A percentile compares a stretch with the other conserved stretches of the same genome.
Evolutionary conservation across 352 stramenopile genomes (phyloP).

Genomic region (Lagenidium giganteum): DNA sequence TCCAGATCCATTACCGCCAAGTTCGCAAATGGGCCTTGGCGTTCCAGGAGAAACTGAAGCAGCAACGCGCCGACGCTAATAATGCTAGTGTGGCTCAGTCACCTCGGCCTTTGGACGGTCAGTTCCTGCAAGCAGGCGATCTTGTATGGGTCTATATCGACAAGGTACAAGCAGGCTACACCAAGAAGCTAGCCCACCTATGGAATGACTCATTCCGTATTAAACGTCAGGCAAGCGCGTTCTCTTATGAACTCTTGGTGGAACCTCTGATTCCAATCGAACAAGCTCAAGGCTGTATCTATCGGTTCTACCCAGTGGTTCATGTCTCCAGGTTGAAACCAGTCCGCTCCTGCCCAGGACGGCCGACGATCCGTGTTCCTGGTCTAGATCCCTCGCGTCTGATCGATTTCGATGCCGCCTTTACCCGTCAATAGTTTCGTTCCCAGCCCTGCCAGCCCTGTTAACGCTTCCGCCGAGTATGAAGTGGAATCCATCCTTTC

Average conservation of each 20-base stretch:
- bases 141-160: conserved; percentile 22
- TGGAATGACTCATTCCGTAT: conserved; percentile 20
- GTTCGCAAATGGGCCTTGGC: no score
- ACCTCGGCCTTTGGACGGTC: no score
- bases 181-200: conserved; percentile 17
- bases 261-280: no score
- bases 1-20: no score
- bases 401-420: conserved; percentile 18
- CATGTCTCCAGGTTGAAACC: conserved; percentile 14
- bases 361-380: conserved; percentile 1
- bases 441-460: no score
- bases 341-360: no score
- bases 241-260: no score
- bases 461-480: conserved; percentile 7
- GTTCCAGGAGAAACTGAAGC: no score
- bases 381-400: not conserved
- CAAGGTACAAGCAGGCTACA: no score
- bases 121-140: conserved; percentile 4
- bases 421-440: conserved; percentile 19
- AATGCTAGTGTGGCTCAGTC: no score
- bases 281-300: conserved; percentile 8
- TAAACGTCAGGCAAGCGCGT: no score
- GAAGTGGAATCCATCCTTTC: conserved; percentile 10
- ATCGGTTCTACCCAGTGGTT: conserved; percentile 7
- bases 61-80: no score